Conservation (phyloP, 2,329 filamentous ascomycete species). For the Penicillium decumbens region DNA sequence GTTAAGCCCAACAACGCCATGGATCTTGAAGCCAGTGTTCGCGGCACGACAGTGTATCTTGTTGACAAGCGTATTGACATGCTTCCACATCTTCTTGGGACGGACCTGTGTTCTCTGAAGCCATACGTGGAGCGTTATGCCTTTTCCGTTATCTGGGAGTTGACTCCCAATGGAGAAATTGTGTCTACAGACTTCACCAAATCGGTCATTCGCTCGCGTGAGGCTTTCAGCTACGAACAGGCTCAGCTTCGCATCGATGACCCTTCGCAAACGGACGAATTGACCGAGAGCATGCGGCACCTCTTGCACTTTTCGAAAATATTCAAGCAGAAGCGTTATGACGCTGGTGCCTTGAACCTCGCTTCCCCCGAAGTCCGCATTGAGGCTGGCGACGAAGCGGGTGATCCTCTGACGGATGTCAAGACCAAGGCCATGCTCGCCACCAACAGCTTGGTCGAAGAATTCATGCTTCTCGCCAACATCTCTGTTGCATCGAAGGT, state of each 20-base stretch:
- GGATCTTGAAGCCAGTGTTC: conserved; percentile 89
- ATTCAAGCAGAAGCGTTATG: conserved; percentile 90
- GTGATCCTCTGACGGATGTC: conserved; percentile 83
- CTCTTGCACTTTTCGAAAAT: conserved; percentile 87
- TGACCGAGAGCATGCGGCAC: conserved; percentile 83
- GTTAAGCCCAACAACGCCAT: conserved; percentile 96
- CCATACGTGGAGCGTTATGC: conserved; percentile 94
- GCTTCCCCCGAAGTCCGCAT: conserved; percentile 98
- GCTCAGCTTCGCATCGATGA: conserved; percentile 94
- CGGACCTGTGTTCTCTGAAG: conserved; percentile 92
- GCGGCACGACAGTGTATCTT: conserved; percentile 93
- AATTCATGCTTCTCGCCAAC: conserved; percentile 99
- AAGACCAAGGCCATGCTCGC: conserved; percentile 92
- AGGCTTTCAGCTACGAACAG: conserved; percentile 96
- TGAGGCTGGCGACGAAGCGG: conserved; percentile 89
- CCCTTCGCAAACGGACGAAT: conserved; percentile 74
- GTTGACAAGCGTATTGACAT: conserved; percentile 99
- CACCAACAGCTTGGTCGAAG: conserved; percentile 95
- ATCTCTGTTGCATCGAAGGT: conserved; percentile 88
- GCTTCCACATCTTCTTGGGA: conserved; percentile 93
- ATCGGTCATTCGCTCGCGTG: conserved; percentile 92
- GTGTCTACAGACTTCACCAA: conserved; percentile 87
- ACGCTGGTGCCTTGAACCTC: conserved; percentile 87
- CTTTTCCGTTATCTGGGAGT: conserved; percentile 83
- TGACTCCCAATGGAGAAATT: conserved; percentile 78